These are phyloP conservation scores for Arthrobotrys musiformis DNA, from an alignment of 2,329 filamentous ascomycete genomes.

Conservation along the genomic window DNA sequence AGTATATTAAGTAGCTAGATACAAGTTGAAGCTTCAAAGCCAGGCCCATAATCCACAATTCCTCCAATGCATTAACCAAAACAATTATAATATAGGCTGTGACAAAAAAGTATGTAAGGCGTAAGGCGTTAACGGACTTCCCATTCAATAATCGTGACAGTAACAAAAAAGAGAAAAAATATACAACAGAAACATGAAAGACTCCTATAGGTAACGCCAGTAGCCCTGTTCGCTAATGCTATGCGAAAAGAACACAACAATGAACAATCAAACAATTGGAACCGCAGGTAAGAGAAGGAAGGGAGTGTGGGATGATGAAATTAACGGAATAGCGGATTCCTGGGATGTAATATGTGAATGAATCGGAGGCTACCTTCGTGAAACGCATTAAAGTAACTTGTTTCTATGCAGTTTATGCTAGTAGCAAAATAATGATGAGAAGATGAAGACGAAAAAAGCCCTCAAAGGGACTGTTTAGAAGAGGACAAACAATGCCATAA, in stretches of 20 bases:
- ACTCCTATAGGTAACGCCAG: conserved; percentile 24
- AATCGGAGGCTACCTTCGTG: not conserved
- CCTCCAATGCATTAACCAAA: conserved; percentile 5
- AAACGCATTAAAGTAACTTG: not conserved
- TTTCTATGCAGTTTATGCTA: conserved; percentile 13
- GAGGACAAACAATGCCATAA: conserved; percentile 27
- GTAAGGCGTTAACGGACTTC: not conserved
- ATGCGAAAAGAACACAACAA: conserved; percentile 10
- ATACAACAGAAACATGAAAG: conserved; percentile 24
- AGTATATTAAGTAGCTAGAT: conserved; percentile 3
- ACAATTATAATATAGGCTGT: conserved; percentile 3
- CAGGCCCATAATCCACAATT: not conserved
- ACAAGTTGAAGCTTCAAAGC: not conserved
- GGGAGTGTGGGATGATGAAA: not conserved
- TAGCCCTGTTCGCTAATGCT: conserved; percentile 41
- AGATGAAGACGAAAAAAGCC: not conserved
- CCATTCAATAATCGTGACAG: conserved; percentile 4
- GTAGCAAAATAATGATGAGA: not conserved
- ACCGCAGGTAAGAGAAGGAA: not conserved
- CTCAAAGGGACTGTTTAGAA: conserved; percentile 16
- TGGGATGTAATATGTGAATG: not conserved
- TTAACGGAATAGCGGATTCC: not conserved
- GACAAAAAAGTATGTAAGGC: not conserved
- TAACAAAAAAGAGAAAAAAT: too few relatives aligned
- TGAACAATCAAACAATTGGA: not conserved